phyloP scores from a whole-genome alignment of 2,329 filamentous ascomycete species.

The Fusarium robinianum region DNA sequence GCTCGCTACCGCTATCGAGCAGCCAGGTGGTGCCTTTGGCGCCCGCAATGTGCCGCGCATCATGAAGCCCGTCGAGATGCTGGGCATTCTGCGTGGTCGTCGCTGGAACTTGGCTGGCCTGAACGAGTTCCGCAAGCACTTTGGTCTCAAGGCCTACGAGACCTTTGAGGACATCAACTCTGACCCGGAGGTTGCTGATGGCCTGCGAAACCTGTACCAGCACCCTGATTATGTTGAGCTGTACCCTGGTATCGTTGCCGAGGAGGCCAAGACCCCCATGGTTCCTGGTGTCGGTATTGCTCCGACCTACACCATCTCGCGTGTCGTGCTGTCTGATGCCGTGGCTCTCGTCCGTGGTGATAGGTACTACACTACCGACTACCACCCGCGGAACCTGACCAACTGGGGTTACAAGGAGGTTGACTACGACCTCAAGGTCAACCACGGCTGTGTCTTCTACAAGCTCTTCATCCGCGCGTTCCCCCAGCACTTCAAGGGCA shows the following conservation, averaged over 20 bases:
- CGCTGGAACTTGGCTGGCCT: conserved; percentile 77
- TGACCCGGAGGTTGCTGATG: conserved; percentile 69
- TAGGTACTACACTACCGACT: conserved; percentile 79
- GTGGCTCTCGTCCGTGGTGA: conserved; percentile 80
- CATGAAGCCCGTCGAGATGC: conserved; percentile 76
- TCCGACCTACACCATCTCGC: conserved; percentile 75
- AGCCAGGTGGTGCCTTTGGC: conserved; percentile 75
- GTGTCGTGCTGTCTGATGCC: conserved; percentile 77
- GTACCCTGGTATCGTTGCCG: conserved; percentile 77
- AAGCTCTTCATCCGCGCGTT: conserved; percentile 81
- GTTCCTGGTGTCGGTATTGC: conserved; percentile 74
- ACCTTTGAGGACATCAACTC: conserved; percentile 85
- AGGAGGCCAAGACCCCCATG: conserved; percentile 76
- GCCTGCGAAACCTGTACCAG: conserved; percentile 70
- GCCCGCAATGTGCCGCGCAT: conserved; percentile 74
- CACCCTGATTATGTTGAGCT: conserved; percentile 81
- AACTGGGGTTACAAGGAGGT: conserved; percentile 84
- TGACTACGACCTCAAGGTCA: conserved; percentile 71
- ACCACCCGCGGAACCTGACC: conserved; percentile 72
- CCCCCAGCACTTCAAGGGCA: conserved; percentile 75
- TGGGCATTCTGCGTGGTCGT: conserved; percentile 78
- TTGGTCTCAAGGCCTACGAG: conserved; percentile 74
- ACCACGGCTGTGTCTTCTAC: conserved; percentile 84
- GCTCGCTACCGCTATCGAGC: conserved; percentile 70
- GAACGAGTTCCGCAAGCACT: conserved; percentile 86